Conservation (phyloP, 768 basidiomycete species). For the Leucosporidium creatinivorum region DNA sequence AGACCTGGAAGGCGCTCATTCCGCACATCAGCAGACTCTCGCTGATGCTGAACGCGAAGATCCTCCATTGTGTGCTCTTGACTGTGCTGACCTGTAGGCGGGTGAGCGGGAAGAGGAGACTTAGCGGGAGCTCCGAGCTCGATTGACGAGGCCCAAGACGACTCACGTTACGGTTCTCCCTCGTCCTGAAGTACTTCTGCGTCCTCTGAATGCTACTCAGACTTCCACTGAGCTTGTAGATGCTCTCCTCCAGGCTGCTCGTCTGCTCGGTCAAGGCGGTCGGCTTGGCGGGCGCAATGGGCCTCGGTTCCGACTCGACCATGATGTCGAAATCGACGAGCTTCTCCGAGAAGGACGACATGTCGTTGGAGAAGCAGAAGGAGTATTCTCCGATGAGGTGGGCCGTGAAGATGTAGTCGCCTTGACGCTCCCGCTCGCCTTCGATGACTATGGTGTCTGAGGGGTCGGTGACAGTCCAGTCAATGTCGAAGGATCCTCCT, state of each 20-base stretch:
- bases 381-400: slow-evolving; percentile 57
- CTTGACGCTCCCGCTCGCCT: slow-evolving; percentile 80
- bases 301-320: slow-evolving; percentile 90
- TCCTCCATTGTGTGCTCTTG: slow-evolving; percentile 33
- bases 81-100: slow-evolving; percentile 32
- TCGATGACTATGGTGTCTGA: slow-evolving; percentile 79
- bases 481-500: slow-evolving; percentile 92
- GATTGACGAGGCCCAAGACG: no score
- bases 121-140: background rate
- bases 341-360: slow-evolving; percentile 87
- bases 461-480: slow-evolving; percentile 88
- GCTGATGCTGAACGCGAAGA: slow-evolving; percentile 33
- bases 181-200: slow-evolving; percentile 63
- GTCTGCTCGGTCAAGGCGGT: slow-evolving; percentile 89
- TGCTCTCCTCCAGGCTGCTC: slow-evolving; percentile 85
- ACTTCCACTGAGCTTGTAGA: slow-evolving; percentile 81
- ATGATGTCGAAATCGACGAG: slow-evolving; percentile 93
- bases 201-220: slow-evolving; percentile 82
- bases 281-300: slow-evolving; percentile 78
- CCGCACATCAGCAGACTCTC: slow-evolving; percentile 36
- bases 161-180: slow-evolving; percentile 33
- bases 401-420: slow-evolving; percentile 94
- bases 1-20: slow-evolving; percentile 38
- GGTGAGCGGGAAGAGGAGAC: background rate
- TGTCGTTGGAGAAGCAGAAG: slow-evolving; percentile 98